Percentiles rank a stretch among this genome's conserved stretches.
Evolutionary conservation across 23 red algal genomes (phyloP).

Genomic region (Gracilaria caudata): DNA sequence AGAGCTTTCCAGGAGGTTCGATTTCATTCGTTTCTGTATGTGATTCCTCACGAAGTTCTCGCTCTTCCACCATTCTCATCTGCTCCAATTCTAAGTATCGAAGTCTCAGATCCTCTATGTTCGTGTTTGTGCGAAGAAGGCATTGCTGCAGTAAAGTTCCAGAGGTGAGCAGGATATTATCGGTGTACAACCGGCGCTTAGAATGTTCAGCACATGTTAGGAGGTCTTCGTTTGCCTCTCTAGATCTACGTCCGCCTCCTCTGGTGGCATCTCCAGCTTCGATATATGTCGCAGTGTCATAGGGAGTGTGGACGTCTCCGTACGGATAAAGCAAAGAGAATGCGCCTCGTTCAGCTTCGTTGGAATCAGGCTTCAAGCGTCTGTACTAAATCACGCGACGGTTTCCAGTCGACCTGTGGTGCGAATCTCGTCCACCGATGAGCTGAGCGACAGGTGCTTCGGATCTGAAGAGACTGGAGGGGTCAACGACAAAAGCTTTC

Average conservation of each 20-base stretch:
- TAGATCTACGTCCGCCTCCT: background rate
- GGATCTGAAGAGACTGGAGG: background rate
- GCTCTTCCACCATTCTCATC: conserved; percentile 20
- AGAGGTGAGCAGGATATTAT: background rate
- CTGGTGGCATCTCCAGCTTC: background rate
- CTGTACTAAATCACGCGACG: background rate
- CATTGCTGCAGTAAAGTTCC: background rate
- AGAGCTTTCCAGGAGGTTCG: background rate
- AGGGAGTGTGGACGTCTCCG: background rate
- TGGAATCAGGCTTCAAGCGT: background rate
- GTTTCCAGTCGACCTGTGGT: background rate
- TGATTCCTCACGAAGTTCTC: background rate
- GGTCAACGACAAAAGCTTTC: background rate
- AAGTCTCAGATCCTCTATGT: background rate
- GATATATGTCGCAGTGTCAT: background rate
- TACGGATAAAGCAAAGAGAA: background rate
- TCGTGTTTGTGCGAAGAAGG: background rate
- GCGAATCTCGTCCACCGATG: background rate
- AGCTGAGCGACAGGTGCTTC: background rate
- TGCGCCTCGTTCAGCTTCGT: background rate
- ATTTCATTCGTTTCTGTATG: background rate
- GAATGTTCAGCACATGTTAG: background rate
- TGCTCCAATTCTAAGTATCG: background rate
- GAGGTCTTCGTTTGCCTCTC: background rate
- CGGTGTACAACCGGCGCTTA: background rate